These are phyloP conservation scores for Tetrapisispora iriomotensis DNA, from an alignment of 805 yeast genomes.

Conservation along the genomic window DNA sequence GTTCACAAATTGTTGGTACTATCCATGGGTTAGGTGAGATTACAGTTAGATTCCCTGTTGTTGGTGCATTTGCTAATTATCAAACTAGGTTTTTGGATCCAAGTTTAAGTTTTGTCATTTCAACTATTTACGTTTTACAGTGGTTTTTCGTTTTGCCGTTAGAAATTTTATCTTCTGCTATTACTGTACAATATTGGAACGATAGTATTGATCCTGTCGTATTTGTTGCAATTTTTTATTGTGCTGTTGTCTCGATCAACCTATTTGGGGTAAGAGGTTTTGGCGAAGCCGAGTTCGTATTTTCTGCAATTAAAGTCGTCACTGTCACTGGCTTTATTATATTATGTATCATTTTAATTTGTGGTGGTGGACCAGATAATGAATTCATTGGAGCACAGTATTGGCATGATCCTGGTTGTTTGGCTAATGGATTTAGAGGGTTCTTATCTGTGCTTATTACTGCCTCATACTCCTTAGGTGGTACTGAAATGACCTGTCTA, in stretches of 20 bases:
- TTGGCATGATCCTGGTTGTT: constrained; percentile 46
- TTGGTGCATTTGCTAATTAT: constrained; percentile 40
- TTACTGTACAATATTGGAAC: constrained; percentile 41
- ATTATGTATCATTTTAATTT: constrained; percentile 37
- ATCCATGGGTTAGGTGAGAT: constrained; percentile 43
- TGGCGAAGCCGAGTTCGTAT: constrained; percentile 41
- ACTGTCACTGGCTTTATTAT: constrained; percentile 43
- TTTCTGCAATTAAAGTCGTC: constrained; percentile 37
- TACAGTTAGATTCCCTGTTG: constrained; percentile 40
- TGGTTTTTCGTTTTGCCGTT: constrained; percentile 40
- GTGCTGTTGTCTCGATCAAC: constrained; percentile 35
- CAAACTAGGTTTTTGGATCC: constrained; percentile 43
- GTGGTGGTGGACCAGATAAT: constrained; percentile 38
- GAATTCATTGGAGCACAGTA: constrained; percentile 38
- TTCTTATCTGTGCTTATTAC: constrained; percentile 56
- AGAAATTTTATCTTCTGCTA: constrained; percentile 40
- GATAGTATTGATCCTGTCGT: constrained; percentile 32
- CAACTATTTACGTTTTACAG: constrained; percentile 42
- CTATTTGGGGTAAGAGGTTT: constrained; percentile 41
- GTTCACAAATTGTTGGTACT: constrained; percentile 47
- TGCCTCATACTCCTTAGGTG: constrained; percentile 67
- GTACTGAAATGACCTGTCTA: constrained; percentile 60
- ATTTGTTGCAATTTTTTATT: constrained; percentile 38
- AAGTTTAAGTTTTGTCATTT: constrained; percentile 46
- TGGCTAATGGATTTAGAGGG: constrained; percentile 50